phyloP scores from a whole-genome alignment of 73 alveolate species.

The Paramecium sonneborni region DNA sequence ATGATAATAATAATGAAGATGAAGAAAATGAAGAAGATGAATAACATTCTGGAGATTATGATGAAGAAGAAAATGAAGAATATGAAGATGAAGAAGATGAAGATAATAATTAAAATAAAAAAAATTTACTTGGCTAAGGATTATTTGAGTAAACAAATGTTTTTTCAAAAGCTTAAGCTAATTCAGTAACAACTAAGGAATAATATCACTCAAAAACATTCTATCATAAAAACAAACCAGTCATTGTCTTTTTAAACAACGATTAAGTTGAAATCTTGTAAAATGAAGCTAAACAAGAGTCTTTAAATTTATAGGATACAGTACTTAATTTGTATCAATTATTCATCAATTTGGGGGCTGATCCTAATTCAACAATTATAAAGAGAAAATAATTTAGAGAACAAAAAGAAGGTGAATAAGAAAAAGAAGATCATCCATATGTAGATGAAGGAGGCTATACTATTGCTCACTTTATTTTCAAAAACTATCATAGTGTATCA shows the following conservation, averaged over 20 bases:
- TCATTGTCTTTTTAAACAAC: neutral
- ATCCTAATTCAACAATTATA: neutral
- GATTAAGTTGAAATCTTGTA: neutral
- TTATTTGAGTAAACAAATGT: neutral
- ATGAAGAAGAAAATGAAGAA: neutral
- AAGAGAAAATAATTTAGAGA: slow-evolving; percentile 9
- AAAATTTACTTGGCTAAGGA: neutral
- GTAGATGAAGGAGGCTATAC: neutral
- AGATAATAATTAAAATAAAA: too few relatives aligned
- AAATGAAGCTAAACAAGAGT: neutral
- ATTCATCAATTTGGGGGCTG: neutral
- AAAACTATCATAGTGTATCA: neutral
- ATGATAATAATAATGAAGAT: neutral
- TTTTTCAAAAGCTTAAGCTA: neutral
- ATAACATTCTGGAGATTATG: too few relatives aligned
- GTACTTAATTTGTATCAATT: neutral
- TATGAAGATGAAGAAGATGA: neutral
- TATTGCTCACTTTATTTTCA: neutral
- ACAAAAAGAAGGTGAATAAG: neutral
- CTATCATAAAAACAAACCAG: neutral
- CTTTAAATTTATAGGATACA: neutral
- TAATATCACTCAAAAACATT: neutral
- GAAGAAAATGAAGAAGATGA: neutral
- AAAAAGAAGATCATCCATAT: neutral
- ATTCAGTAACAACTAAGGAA: neutral